Base-by-base conservation (phyloP, 257 asterid species). In the Penstemon eatonii region DNA sequence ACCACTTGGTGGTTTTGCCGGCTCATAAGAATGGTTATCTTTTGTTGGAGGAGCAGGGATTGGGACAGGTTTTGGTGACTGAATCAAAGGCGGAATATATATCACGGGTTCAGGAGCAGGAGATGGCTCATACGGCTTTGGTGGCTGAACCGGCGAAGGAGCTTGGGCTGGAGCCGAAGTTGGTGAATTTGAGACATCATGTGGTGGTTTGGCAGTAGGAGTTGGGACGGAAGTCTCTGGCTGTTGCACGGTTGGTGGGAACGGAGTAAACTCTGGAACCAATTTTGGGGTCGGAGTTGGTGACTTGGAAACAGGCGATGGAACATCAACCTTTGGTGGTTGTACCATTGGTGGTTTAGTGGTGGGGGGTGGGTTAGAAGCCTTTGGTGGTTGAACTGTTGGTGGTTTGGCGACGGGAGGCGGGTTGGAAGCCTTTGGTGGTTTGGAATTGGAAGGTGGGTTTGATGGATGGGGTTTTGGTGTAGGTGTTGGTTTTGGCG, bases 31-130 rank as follows among this genome's bases (percentile, higher is more conserved):
- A 25, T 25, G 33, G 33, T 25, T 25, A 9, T 58, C 11, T 56
- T 52, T 37, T 9, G 67, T 75, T 7, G 79, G 19, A 7, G 60
- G 67, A 3, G 56, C 4, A 0, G 79, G 84, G 46, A 19, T n/a
- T 39, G 53, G 67, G 3, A 25, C 47, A 41, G 61, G 33, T 25
- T 25, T 25, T 25, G 33, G 33, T 25, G 33, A 25, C 2, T 25
- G 33, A 25, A 25, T 25, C 33, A 2, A 25, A 25, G 33, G 33
- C 2, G 33, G 33, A 25, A 25, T 25, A 25, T 25, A 25, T 25
- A 25, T 25, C 33, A 25, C 33, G 3, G 33, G 33, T 25, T 25
- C 33, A 25, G 33, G 33, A 25, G 33, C 33, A 25, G 33, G 33
- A 25, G 33, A 25, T 25, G 33, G 33, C 33, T 25, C 33, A 25